A percentile compares a stretch with the other conserved stretches of the same genome.
phyloP scores from a whole-genome alignment of 768 basidiomycete species.

The Podaxis sp. region DNA sequence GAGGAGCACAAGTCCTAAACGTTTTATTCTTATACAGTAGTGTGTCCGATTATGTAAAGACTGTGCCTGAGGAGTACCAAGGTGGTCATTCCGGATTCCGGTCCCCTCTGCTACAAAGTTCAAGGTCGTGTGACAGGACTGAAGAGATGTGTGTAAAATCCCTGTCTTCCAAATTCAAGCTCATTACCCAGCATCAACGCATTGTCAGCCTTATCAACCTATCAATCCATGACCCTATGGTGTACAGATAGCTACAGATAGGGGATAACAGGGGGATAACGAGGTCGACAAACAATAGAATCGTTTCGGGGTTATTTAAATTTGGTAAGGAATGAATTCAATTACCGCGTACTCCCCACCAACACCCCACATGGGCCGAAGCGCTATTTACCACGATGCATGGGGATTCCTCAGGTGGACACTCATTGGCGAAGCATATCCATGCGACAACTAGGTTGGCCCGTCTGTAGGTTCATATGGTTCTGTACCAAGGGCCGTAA shows the following conservation, averaged over 20 bases:
- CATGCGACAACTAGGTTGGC: background rate
- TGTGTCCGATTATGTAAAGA: too few relatives aligned
- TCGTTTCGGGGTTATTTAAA: background rate
- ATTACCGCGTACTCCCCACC: background rate
- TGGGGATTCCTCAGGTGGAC: background rate
- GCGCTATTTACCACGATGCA: background rate
- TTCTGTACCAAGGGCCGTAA: too few relatives aligned
- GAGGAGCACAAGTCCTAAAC: background rate
- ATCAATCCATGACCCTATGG: background rate
- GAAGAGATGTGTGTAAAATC: too few relatives aligned
- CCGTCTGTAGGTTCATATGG: too few relatives aligned
- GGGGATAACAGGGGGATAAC: background rate
- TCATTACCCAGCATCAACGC: background rate
- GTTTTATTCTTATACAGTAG: background rate
- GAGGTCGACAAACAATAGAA: background rate
- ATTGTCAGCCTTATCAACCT: background rate
- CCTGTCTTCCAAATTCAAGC: background rate
- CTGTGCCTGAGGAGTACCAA: too few relatives aligned
- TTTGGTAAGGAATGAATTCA: background rate
- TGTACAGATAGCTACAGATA: background rate
- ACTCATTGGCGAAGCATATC: background rate
- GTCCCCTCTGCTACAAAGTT: too few relatives aligned
- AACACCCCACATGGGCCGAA: conserved; percentile 1
- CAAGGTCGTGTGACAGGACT: too few relatives aligned
- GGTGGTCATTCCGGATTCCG: too few relatives aligned